These are phyloP conservation scores for Neofusicoccum ribis DNA, from an alignment of 2,329 filamentous ascomycete genomes.

Conservation along the genomic window DNA sequence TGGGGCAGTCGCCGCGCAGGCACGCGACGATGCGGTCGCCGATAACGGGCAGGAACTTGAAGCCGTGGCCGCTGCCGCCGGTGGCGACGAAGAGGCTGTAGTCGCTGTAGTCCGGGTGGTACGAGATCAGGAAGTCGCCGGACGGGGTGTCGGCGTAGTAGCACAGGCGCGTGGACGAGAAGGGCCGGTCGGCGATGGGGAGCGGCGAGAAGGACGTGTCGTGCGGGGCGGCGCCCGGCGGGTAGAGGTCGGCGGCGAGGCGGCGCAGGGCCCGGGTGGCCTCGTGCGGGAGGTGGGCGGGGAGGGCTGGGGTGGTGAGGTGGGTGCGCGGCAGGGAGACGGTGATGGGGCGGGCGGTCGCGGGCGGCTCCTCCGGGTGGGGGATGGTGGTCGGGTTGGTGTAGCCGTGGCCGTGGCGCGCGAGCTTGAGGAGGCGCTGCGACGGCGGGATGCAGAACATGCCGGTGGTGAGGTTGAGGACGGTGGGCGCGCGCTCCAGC, in stretches of 20 bases:
- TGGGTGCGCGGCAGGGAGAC: slow-evolving; percentile 52
- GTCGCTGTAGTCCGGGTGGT: slow-evolving; percentile 49
- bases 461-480: slow-evolving; percentile 70
- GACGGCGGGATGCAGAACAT: slow-evolving; percentile 73
- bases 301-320: slow-evolving; percentile 33
- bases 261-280: slow-evolving; percentile 32
- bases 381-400: slow-evolving; percentile 48
- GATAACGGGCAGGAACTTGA: slow-evolving; percentile 62
- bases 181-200: slow-evolving; percentile 40
- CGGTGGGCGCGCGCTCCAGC: slow-evolving; percentile 67
- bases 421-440: slow-evolving; percentile 47
- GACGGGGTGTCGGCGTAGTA: slow-evolving; percentile 60
- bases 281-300: slow-evolving; percentile 34
- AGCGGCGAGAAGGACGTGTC: slow-evolving; percentile 20
- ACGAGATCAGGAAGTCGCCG: slow-evolving; percentile 57
- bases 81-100: slow-evolving; percentile 58
- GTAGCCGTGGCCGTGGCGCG: slow-evolving; percentile 54
- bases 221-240: slow-evolving; percentile 29
- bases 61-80: slow-evolving; percentile 62
- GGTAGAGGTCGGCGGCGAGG: slow-evolving; percentile 28
- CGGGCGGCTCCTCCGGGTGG: slow-evolving; percentile 41
- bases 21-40: slow-evolving; percentile 56
- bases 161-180: slow-evolving; percentile 51
- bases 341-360: slow-evolving; percentile 36
- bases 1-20: slow-evolving; percentile 43